Conservation (phyloP, 192 early-diverging fungal species). For the Coemansia sp. region DNA sequence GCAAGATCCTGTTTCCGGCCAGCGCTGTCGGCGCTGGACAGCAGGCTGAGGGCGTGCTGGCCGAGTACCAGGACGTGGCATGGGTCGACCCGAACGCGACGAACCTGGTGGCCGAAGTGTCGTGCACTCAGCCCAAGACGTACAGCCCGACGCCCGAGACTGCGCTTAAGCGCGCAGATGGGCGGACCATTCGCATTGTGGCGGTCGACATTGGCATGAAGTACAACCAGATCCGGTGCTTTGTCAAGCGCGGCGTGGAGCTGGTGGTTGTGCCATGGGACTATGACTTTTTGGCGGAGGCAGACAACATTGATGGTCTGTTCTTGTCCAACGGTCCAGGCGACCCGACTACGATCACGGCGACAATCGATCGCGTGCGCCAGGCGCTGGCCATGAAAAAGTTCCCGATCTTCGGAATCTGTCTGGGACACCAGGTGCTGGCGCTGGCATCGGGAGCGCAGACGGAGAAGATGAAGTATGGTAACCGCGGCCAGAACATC, state of each 20-base stretch:
- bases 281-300: slow-evolving; percentile 82
- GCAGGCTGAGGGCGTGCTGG: slow-evolving; percentile 57
- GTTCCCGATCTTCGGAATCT: slow-evolving; percentile 98
- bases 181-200: slow-evolving; percentile 77
- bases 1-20: slow-evolving; percentile 87
- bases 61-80: slow-evolving; percentile 74
- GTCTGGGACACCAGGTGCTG: slow-evolving; percentile 96
- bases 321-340: slow-evolving; percentile 96
- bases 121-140: slow-evolving; percentile 73
- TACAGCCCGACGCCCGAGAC: slow-evolving; percentile 71
- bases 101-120: slow-evolving; percentile 95
- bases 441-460: slow-evolving; percentile 90
- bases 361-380: slow-evolving; percentile 75
- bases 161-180: slow-evolving; percentile 46
- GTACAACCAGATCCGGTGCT: slow-evolving; percentile 98
- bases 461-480: slow-evolving; percentile 97
- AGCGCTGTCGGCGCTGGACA: slow-evolving; percentile 47
- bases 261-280: slow-evolving; percentile 95
- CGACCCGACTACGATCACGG: slow-evolving; percentile 82
- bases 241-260: slow-evolving; percentile 92
- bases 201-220: slow-evolving; percentile 99
- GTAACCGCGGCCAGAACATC: slow-evolving; percentile 99
- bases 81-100: slow-evolving; percentile 92
- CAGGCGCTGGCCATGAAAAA: slow-evolving; percentile 65
- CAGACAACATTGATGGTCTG: slow-evolving; percentile 71